A percentile compares a stretch with the other conserved stretches of the same genome.
Evolutionary conservation across 106 monocot genomes (phyloP).

Genomic region (Dendrobium officinale): DNA sequence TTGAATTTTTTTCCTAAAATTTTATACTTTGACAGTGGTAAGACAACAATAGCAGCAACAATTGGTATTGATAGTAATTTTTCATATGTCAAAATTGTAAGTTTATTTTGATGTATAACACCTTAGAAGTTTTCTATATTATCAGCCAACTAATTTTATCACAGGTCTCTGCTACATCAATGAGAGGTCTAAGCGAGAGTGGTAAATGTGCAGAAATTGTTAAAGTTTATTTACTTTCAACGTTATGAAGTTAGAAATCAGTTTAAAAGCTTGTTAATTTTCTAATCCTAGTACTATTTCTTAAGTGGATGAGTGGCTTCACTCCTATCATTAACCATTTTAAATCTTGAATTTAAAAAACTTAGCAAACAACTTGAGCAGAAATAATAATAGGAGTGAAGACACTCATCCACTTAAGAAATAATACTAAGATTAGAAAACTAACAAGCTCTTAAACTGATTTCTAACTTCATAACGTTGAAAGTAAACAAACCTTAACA

Average conservation of each 20-base stretch:
- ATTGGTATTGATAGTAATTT: slow-evolving; percentile 92
- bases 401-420: too few species aligned
- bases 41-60: slow-evolving; percentile 77
- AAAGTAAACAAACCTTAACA: slow-evolving; percentile 55
- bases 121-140: slow-evolving; percentile 12
- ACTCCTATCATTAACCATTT: too few species aligned
- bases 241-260: not conserved
- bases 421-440: not conserved
- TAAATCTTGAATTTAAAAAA: too few species aligned
- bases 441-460: not conserved
- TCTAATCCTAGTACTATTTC: not conserved
- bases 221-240: slow-evolving; percentile 41
- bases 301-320: not conserved
- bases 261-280: not conserved
- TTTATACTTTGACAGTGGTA: slow-evolving; percentile 57
- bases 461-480: not conserved
- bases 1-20: slow-evolving; percentile 1
- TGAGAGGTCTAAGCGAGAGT: slow-evolving; percentile 88
- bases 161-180: slow-evolving; percentile 84
- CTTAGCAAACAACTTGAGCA: too few species aligned
- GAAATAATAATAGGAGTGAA: too few species aligned
- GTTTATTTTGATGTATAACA: slow-evolving; percentile 13
- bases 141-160: not conserved
- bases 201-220: slow-evolving; percentile 82
- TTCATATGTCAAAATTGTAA: slow-evolving; percentile 94